Evolutionary conservation across 2,329 filamentous ascomycete species (phyloP).

Genomic region (Diplodia mutila): DNA sequence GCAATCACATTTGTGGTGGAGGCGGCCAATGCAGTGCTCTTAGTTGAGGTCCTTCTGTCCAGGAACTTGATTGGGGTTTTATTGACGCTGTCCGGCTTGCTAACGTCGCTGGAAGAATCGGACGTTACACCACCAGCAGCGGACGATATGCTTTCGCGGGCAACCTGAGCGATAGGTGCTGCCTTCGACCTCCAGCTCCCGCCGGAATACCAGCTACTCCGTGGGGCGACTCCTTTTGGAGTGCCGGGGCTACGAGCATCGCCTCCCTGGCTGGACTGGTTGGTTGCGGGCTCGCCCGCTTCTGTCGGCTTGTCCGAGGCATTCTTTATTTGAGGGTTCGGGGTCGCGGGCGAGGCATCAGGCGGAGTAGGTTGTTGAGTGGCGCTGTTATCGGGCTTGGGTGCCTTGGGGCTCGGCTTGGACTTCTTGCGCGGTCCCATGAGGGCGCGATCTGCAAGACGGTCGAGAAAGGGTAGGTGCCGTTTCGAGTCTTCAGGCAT

Average conservation of each 20-base stretch:
- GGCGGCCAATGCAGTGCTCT: slow-evolving; percentile 49
- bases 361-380: background rate
- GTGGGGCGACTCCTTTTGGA: slow-evolving; percentile 25
- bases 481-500: slow-evolving; percentile 26
- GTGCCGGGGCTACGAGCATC: slow-evolving; percentile 29
- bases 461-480: slow-evolving; percentile 27
- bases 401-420: slow-evolving; percentile 43
- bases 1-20: slow-evolving; percentile 53
- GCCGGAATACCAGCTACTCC: slow-evolving; percentile 49
- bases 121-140: slow-evolving; percentile 48
- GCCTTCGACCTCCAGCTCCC: slow-evolving; percentile 53
- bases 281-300: background rate
- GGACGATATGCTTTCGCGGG: slow-evolving; percentile 51
- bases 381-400: slow-evolving; percentile 29
- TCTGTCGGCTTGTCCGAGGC: background rate
- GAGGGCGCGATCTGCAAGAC: slow-evolving; percentile 25
- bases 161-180: slow-evolving; percentile 51
- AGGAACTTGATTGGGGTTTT: slow-evolving; percentile 43
- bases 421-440: slow-evolving; percentile 50
- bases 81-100: slow-evolving; percentile 33
- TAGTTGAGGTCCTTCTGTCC: slow-evolving; percentile 50
- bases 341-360: background rate
- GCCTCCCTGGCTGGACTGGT: background rate
- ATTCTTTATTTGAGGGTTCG: background rate
- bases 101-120: slow-evolving; percentile 41